Evolutionary conservation across 2,329 filamentous ascomycete species (phyloP).

Genomic region (Colletotrichum sp.): DNA sequence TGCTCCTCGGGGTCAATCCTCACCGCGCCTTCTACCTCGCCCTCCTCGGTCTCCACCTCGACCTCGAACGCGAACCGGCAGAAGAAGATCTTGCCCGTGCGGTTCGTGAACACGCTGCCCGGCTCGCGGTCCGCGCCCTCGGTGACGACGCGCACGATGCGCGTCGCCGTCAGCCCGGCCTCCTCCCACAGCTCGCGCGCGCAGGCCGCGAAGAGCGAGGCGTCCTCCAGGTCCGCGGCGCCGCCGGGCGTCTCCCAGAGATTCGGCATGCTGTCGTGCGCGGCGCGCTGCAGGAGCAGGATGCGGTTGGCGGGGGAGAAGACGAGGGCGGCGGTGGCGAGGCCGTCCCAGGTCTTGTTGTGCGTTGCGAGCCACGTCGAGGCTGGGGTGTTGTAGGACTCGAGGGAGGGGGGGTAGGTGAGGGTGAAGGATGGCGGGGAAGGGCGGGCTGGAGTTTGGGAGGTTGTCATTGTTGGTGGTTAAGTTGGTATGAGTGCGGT

Average conservation of each 20-base stretch:
- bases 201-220: slow-evolving; percentile 45
- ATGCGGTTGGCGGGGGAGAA: slow-evolving; percentile 37
- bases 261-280: slow-evolving; percentile 47
- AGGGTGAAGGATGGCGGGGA: slow-evolving; percentile 19
- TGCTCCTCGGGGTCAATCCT: slow-evolving; percentile 45
- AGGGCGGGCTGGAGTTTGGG: neutral
- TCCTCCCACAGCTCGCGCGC: slow-evolving; percentile 56
- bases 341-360: slow-evolving; percentile 24
- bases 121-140: slow-evolving; percentile 26
- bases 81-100: slow-evolving; percentile 32
- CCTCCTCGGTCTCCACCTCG: slow-evolving; percentile 16
- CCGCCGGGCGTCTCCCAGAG: slow-evolving; percentile 57
- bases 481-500: neutral
- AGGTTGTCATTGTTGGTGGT: neutral
- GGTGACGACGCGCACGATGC: slow-evolving; percentile 31
- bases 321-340: slow-evolving; percentile 38
- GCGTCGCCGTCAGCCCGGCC: slow-evolving; percentile 39
- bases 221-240: slow-evolving; percentile 46
- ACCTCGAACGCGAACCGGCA: slow-evolving; percentile 41
- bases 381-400: slow-evolving; percentile 20
- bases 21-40: slow-evolving; percentile 28
- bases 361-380: slow-evolving; percentile 21
- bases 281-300: slow-evolving; percentile 51
- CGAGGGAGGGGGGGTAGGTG: slow-evolving; percentile 19
- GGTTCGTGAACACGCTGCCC: slow-evolving; percentile 36